Conservation (phyloP, 2,329 filamentous ascomycete genomes). For the Pseudopyricularia javanii region DNA sequence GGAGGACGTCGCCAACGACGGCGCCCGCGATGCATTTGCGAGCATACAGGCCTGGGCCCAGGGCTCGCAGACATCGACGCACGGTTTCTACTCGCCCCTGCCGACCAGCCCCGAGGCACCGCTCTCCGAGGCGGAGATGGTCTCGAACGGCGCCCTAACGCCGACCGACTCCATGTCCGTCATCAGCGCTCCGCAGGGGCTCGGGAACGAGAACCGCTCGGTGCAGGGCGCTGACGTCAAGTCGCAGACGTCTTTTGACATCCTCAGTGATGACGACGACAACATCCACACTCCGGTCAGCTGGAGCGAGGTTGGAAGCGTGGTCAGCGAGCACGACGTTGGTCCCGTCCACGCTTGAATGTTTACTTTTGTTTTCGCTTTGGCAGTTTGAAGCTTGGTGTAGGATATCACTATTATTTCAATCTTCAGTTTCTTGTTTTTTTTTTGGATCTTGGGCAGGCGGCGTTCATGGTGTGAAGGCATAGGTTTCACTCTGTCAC, state of each 20-base stretch:
- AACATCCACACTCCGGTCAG: slow-evolving; percentile 47
- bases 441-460: slow-evolving; percentile 5
- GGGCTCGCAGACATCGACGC: slow-evolving; percentile 24
- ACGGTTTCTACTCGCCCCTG: slow-evolving; percentile 48
- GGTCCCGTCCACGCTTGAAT: slow-evolving; percentile 19
- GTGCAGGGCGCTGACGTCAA: slow-evolving; percentile 20
- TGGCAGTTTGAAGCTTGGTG: neutral
- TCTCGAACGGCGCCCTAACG: slow-evolving; percentile 42
- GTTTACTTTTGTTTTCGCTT: neutral
- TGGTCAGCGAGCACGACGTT: slow-evolving; percentile 44
- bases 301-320: slow-evolving; percentile 55
- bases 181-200: slow-evolving; percentile 35
- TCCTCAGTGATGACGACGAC: slow-evolving; percentile 44
- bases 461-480: neutral
- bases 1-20: slow-evolving; percentile 32
- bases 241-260: slow-evolving; percentile 26
- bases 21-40: slow-evolving; percentile 39
- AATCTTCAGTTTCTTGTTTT: neutral
- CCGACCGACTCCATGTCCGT: slow-evolving; percentile 47
- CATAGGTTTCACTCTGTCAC: neutral
- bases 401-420: neutral
- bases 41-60: slow-evolving; percentile 56
- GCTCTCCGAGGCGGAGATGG: slow-evolving; percentile 36
- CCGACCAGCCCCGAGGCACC: slow-evolving; percentile 37
- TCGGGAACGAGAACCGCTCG: slow-evolving; percentile 27